phyloP scores from a whole-genome alignment of 208 protist genomes.

The Wallacemonas sp. region DNA sequence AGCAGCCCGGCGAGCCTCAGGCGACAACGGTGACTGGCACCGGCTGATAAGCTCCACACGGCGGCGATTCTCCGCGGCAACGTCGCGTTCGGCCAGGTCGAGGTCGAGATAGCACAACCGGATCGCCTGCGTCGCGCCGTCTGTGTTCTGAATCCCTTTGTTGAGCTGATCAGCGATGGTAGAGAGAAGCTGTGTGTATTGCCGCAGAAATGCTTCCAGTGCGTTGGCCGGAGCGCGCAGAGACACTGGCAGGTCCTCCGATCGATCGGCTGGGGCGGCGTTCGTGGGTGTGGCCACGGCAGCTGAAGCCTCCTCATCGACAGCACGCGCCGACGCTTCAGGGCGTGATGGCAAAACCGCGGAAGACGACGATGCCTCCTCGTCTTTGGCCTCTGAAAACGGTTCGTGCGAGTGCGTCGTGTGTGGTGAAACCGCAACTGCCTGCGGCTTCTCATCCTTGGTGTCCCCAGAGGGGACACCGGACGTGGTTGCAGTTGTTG shows the following conservation, averaged over 20 bases:
- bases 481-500: too few species aligned
- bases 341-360: not conserved
- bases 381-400: not conserved
- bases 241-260: not conserved
- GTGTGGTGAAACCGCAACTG: not conserved
- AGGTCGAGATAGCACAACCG: constrained; percentile 69
- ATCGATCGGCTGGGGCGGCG: too few species aligned
- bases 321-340: not conserved
- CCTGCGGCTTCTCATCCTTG: not conserved
- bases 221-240: constrained; percentile 1
- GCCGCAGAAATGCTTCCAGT: constrained; percentile 31
- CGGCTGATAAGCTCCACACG: constrained; percentile 47
- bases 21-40: constrained; percentile 47
- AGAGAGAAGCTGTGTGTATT: constrained; percentile 60
- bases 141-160: constrained; percentile 33
- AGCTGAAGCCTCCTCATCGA: not conserved
- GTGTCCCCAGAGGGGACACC: too few species aligned
- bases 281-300: too few species aligned
- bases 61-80: constrained; percentile 59
- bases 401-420: not conserved
- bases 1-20: constrained; percentile 34
- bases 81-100: constrained; percentile 42
- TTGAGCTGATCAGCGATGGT: constrained; percentile 72
- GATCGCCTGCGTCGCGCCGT: constrained; percentile 17
- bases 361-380: not conserved